Base-by-base conservation (phyloP, 805 yeast species). In the Grigorovia jiainica region DNA sequence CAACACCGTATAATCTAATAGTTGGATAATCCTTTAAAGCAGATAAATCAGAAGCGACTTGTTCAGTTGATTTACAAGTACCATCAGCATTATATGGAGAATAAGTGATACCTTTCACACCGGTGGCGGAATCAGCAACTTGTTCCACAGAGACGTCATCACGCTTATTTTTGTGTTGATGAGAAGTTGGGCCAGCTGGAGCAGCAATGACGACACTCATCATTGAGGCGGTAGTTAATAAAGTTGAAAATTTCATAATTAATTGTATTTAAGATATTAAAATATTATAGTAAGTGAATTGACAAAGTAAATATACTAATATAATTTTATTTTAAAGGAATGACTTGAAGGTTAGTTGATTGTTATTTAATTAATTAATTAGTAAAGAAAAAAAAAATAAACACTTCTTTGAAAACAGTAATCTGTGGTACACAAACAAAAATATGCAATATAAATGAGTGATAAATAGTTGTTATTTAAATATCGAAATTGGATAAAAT, bases 1-100 rank as follows among this genome's bases (percentile, higher is more conserved):
- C 95, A 51, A 79, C 85, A 73, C 90, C 94, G 72, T 84, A 84
- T 50, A 84, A 69, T 76, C 95, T 79, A 62, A 84, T 77, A 48
- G 79, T 53, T 40, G 66, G 70, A 67, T 62, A 84, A 44, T 60
- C 75, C 13, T 75, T 47, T 49, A 84, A 65, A 46, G 62, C 42
- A 21, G 72, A 69, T 42, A 84, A 58, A 52, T 84, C 95, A 25
- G 76, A 52, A 46, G 74, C 66, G 50, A 84, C 83, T 54, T 73
- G 71, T 23, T 65, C 49, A 29, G 76, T 64, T 24, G 80, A 58
- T 69, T 83, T 84, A 72, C 95, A 84, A 23, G 65, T 65, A 64
- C 89, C 90, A 46, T 71, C 61, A 46, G 72, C 60, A 47, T 78
- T 68, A 76, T 84, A 84, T 54, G 95, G 95, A 41, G 90, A 77